Evolutionary conservation across 805 yeast species (phyloP), one percentile per base, ranked within the genome.

Genomic region (Priceomyces fermenticarens): DNA sequence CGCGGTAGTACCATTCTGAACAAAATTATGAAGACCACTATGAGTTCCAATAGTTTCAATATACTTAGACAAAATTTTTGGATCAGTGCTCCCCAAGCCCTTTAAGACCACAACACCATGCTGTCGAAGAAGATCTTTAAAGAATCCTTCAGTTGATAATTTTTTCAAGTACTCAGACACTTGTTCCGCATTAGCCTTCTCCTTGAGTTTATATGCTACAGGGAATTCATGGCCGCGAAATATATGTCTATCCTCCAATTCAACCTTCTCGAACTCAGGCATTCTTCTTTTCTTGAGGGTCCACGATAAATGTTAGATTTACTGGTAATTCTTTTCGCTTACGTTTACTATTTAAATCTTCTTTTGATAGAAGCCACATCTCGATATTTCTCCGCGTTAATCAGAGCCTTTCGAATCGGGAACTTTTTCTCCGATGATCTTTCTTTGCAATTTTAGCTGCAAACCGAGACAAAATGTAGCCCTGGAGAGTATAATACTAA

Each of bases 91-190:
- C 47, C 49, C 27, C 59, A 42, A 3, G 44, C 57, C 2, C 35
- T 65, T 46, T 0, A 63, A 20, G 10, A 62, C 54, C n/a, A 63
- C 39, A 2, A 60, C 63, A 3, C 67, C 69, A 36, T 60, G 60
- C 4, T 47, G 42, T 14, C 43, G 52, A 16, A 61, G 31, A 11
- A 44, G 28, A 8, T 54, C 45, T 7, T 48, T 48, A 40, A 62
- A 57, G 10, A 49, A 52, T 1, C 61, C 62, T 7, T 36, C 27
- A 30, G 44, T 15, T 3, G 62, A 56, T 9, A 45, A 33, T 8
- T 42, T 35, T 11, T 51, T 15, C 20, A 32, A 32, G 16, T 12
- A 15, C 16, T 11, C 7, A 6, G 20, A 13, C 12, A 32, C 44
- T 16, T 27, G 26, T 14, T 14, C 35, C 9, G 25, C 3, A 15